Evolutionary conservation across 2,329 filamentous ascomycete species (phyloP), one percentile per base, ranked within the genome.

Genomic region (Rhynchosporium agropyri): DNA sequence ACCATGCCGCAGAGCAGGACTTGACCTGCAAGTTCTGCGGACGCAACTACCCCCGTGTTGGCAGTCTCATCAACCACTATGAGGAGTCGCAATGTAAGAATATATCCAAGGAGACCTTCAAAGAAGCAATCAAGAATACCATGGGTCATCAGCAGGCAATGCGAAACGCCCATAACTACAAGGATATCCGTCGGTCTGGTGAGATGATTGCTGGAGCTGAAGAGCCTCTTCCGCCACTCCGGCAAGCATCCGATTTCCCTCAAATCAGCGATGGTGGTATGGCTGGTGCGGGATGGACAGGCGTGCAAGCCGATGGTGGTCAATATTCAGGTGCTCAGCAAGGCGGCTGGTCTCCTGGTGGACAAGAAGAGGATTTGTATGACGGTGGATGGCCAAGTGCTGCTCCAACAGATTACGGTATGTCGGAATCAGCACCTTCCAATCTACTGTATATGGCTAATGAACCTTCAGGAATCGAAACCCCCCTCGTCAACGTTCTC

Each of bases 61-160:
- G 68, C 13, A 63, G 64, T 15, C 45, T 72, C 10, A 63, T 71
- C 12, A 48, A 58, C 12, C 70, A 72, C 33, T 60, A 69, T 15
- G 70, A 72, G 54, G 28, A 53, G 2, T 42, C 60, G 3, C 42
- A 62, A n/a, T 71, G 70, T 45, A 48, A 55, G 20, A 55, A 29
- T 2, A 49, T 64, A 15, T 15, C 62, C 10, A 55, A 59, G 31
- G 31, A 57, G 1, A 29, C 48, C 4, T 59, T 69, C 13, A 45
- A 55, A 4, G 33, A 63, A 8, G 59, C 46, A 12, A 46, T 64
- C 4, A 56, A 60, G 46, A 46, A 57, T 31, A 65, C 58, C 15
- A 50, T 31, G 5, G 40, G 42, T 3, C 42, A 28, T 59, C 62
- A 46, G 15, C 10, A 59, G 33, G 31, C 42, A 8, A n/a, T 55